These are phyloP conservation scores for Trametes coccinea DNA, from an alignment of 768 basidiomycete genomes.

Conservation along the genomic window DNA sequence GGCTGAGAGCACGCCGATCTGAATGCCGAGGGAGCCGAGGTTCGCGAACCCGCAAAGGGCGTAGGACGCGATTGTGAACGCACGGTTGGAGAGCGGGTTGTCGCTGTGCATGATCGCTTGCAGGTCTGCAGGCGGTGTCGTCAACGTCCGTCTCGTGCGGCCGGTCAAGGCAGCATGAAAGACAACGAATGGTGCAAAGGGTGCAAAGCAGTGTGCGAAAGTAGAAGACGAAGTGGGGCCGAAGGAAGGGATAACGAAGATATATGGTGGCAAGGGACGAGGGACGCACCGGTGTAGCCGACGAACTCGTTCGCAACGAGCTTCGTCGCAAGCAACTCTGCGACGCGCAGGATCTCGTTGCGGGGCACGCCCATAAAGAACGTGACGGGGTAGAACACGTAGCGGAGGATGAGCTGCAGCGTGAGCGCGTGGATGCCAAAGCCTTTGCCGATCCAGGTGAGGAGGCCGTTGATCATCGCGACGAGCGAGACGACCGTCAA, in stretches of 20 bases:
- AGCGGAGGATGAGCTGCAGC: slow-evolving; percentile 80
- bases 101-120: slow-evolving; percentile 46
- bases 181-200: too few species aligned
- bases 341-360: slow-evolving; percentile 76
- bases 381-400: slow-evolving; percentile 85
- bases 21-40: slow-evolving; percentile 82
- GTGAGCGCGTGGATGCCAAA: slow-evolving; percentile 84
- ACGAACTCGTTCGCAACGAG: slow-evolving; percentile 87
- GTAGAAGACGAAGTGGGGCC: not conserved
- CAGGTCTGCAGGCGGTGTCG: slow-evolving; percentile 37
- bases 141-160: not conserved
- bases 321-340: slow-evolving; percentile 83
- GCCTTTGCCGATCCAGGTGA: slow-evolving; percentile 87
- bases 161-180: not conserved
- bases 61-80: slow-evolving; percentile 82
- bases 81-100: slow-evolving; percentile 66
- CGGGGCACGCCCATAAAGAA: slow-evolving; percentile 83
- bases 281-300: slow-evolving; percentile 54
- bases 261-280: not conserved
- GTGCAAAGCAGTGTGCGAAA: too few species aligned
- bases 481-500: slow-evolving; percentile 84
- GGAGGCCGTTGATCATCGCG: slow-evolving; percentile 76
- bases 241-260: not conserved
- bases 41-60: slow-evolving; percentile 93
- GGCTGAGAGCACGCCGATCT: slow-evolving; percentile 73